Conservation (phyloP, 306 rosid species). For the Vicia faba region DNA sequence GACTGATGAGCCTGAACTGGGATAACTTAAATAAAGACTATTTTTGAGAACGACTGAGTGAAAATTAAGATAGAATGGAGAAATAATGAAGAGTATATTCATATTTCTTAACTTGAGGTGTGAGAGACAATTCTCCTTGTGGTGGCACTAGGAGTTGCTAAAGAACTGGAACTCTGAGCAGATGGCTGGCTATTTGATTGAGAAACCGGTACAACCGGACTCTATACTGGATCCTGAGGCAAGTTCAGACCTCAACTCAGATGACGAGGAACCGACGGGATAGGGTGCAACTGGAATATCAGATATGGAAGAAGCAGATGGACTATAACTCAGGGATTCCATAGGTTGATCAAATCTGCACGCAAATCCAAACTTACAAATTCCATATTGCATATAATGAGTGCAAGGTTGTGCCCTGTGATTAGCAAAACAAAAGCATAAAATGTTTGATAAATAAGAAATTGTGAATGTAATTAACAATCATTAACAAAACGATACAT, state of each 20-base stretch:
- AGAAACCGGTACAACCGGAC: conserved; percentile 55
- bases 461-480: conserved; percentile 15
- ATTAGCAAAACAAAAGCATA: conserved; percentile 44
- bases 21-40: conserved; percentile 63
- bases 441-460: conserved; percentile 25
- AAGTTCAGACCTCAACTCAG: conserved; percentile 83
- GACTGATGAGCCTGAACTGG: conserved; percentile 67
- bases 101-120: conserved; percentile 70
- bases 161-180: conserved; percentile 65
- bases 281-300: conserved; percentile 94
- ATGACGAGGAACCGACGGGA: conserved; percentile 93
- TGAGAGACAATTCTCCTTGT: conserved; percentile 56
- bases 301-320: conserved; percentile 87
- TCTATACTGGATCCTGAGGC: conserved; percentile 71
- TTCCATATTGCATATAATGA: conserved; percentile 88
- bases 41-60: conserved; percentile 61
- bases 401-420: conserved; percentile 92
- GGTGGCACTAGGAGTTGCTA: conserved; percentile 51
- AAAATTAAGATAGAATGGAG: conserved; percentile 68
- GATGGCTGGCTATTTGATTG: conserved; percentile 60
- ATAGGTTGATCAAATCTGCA: conserved; percentile 94
- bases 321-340: conserved; percentile 87
- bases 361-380: conserved; percentile 83
- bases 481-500: too few relatives aligned
- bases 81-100: conserved; percentile 56